Evolutionary conservation across 441 rosid species (phyloP).

Genomic region (Arabidopsis lyrata): DNA sequence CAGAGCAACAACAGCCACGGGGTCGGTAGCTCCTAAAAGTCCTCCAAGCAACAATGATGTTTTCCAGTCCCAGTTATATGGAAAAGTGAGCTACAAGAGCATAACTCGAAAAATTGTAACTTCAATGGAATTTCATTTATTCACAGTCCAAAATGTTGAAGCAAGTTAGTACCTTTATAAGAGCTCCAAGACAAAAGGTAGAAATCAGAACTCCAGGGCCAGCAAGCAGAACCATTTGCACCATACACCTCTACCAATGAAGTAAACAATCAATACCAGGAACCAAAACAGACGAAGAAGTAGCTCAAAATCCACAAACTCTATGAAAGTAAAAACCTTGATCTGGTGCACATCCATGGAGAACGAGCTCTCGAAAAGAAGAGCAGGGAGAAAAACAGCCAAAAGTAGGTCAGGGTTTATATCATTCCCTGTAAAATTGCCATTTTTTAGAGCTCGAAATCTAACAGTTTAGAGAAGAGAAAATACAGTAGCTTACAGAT

Average conservation of each 20-base stretch:
- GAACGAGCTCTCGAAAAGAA: slow-evolving; percentile 96
- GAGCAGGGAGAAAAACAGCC: slow-evolving; percentile 95
- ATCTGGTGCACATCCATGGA: slow-evolving; percentile 95
- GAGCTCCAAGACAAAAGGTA: slow-evolving; percentile 80
- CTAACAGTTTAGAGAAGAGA: slow-evolving; percentile 3
- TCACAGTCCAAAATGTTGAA: background rate
- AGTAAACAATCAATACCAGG: background rate
- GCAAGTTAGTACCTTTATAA: slow-evolving; percentile 65
- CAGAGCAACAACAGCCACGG: slow-evolving; percentile 95
- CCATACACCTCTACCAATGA: slow-evolving; percentile 69
- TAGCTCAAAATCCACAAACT: slow-evolving; percentile 2
- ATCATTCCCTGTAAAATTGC: slow-evolving; percentile 66
- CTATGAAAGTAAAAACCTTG: slow-evolving; percentile 58
- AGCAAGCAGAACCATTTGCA: slow-evolving; percentile 90
- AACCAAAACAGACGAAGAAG: slow-evolving; percentile 3
- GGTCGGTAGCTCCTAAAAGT: slow-evolving; percentile 95
- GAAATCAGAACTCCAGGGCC: slow-evolving; percentile 96
- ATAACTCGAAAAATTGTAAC: background rate
- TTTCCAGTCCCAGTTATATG: slow-evolving; percentile 92
- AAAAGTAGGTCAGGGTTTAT: slow-evolving; percentile 83
- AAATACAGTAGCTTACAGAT: slow-evolving; percentile 65
- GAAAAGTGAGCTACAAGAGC: slow-evolving; percentile 68
- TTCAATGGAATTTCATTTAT: background rate
- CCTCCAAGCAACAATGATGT: slow-evolving; percentile 91
- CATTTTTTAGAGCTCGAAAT: slow-evolving; percentile 1